phyloP scores from a whole-genome alignment of 2,329 filamentous ascomycete genomes.

The Fusarium tuaranense region DNA sequence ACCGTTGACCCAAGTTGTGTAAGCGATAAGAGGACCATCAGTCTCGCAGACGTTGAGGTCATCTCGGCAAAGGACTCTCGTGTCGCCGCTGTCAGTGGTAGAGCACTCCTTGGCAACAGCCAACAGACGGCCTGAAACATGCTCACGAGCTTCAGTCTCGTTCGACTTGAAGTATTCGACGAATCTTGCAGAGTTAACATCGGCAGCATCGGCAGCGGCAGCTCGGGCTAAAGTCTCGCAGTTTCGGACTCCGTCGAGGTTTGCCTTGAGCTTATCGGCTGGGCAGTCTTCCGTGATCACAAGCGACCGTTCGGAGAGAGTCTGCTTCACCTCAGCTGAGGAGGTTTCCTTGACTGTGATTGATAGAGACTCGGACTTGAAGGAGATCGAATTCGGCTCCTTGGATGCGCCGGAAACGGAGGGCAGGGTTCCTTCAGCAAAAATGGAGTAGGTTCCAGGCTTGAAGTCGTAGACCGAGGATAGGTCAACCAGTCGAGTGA shows the following conservation, averaged over 20 bases:
- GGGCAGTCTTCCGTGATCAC: slow-evolving; percentile 17
- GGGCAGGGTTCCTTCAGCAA: slow-evolving; percentile 16
- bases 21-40: slow-evolving; percentile 29
- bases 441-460: slow-evolving; percentile 20
- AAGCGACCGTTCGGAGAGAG: slow-evolving; percentile 6
- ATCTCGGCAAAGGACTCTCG: slow-evolving; percentile 14
- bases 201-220: slow-evolving; percentile 25
- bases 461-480: slow-evolving; percentile 19
- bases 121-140: slow-evolving; percentile 28
- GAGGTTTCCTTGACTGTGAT: slow-evolving; percentile 18
- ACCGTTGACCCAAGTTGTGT: slow-evolving; percentile 37
- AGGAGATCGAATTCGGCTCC: neutral
- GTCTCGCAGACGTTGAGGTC: slow-evolving; percentile 22
- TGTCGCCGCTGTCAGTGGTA: slow-evolving; percentile 11
- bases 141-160: slow-evolving; percentile 25
- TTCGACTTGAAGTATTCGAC: slow-evolving; percentile 41
- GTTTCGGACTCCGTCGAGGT: slow-evolving; percentile 15
- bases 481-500: slow-evolving; percentile 18
- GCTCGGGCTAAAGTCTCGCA: slow-evolving; percentile 32
- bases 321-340: slow-evolving; percentile 4
- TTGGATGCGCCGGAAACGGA: neutral
- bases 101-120: slow-evolving; percentile 35
- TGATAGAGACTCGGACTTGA: slow-evolving; percentile 16
- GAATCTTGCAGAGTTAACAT: slow-evolving; percentile 23
- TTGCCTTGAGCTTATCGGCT: slow-evolving; percentile 9